Base-by-base conservation (phyloP, 345 rosid species). In the Murraya paniculata region DNA sequence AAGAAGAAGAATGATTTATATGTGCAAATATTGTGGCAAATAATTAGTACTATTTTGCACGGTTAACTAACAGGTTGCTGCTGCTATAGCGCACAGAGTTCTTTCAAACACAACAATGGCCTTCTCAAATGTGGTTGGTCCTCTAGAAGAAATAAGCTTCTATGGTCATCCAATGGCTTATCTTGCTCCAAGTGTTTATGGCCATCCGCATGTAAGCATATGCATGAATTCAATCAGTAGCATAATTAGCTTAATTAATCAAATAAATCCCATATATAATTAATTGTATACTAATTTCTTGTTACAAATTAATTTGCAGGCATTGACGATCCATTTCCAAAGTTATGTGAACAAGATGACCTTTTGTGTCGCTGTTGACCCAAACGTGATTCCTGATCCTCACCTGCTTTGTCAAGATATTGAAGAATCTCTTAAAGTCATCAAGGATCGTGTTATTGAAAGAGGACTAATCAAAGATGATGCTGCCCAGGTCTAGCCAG, bases 301-400 rank as follows among this genome's bases (percentile, higher is more conserved):
- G 24, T 5, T 55, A 21, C 24, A 57, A 19, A 21, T 57, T 7
- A 57, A 57, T 57, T 57, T 57, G 60, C 60, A n/a, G 60, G 98
- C 98, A 11, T 53, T 93, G 86, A 93, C 94, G 9, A 66, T 90
- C n/a, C 98, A 95, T 84, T 93, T 83, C 72, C 98, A 91, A 68
- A 95, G 98, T 77, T 91, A 95, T 77, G 81, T 78, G 57, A 82
- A 91, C 41, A 90, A 85, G 86, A 88, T 93, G 95, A 89, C 85
- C 7, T 75, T 95, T 50, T 85, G 85, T 81, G 25, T 93, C 7
- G 88, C 92, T 1, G 93, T 86, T 28, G 97, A 94, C 79, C 94
- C 92, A 31, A 86, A 85, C 36, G 89, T 84, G 38, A 88, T 94
- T 77, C 87, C 92, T 9, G 85, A 94, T 83, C 91, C 98, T 82